A percentile compares a stretch with the other conserved stretches of the same genome.
Evolutionary conservation across 1,284 basidiomycete genomes (phyloP).

Genomic region (Athelia psychrophila): DNA sequence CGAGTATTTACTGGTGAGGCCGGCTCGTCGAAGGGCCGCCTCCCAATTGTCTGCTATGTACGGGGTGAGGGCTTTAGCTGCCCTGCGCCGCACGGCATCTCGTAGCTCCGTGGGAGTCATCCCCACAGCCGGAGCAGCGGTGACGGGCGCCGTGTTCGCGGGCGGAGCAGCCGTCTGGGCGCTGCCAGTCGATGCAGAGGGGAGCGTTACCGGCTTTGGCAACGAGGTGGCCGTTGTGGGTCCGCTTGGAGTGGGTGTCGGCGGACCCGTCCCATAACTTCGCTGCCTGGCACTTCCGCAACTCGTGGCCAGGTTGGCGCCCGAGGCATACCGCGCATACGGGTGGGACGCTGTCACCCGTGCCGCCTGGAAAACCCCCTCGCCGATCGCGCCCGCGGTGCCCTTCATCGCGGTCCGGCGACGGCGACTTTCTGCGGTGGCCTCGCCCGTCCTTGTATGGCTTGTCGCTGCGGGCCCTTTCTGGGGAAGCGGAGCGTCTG

Average conservation of each 20-base stretch:
- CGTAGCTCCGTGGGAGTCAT: conserved; percentile 19
- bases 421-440: too few species aligned
- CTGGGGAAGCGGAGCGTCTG: too few species aligned
- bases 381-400: too few species aligned
- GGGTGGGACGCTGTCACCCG: not conserved
- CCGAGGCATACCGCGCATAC: conserved; percentile 15
- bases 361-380: too few species aligned
- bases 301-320: conserved; percentile 6
- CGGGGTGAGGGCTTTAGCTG: conserved; percentile 5
- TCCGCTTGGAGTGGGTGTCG: not conserved
- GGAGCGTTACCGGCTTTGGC: not conserved
- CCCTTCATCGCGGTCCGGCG: too few species aligned
- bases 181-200: conserved; percentile 15
- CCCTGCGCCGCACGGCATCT: conserved; percentile 18
- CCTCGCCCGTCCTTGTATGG: too few species aligned
- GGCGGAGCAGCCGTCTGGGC: conserved; percentile 7
- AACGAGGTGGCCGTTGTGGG: not conserved
- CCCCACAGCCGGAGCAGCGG: conserved; percentile 19
- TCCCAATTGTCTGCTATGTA: conserved; percentile 22
- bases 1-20: conserved; percentile 8
- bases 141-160: conserved; percentile 8
- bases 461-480: too few species aligned
- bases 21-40: conserved; percentile 6
- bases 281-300: conserved; percentile 7
- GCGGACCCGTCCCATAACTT: conserved; percentile 8